Percentiles rank a stretch among this genome's conserved stretches.
Conservation (phyloP, 75 land plant genomes). For the Selaginella moellendorffii region DNA sequence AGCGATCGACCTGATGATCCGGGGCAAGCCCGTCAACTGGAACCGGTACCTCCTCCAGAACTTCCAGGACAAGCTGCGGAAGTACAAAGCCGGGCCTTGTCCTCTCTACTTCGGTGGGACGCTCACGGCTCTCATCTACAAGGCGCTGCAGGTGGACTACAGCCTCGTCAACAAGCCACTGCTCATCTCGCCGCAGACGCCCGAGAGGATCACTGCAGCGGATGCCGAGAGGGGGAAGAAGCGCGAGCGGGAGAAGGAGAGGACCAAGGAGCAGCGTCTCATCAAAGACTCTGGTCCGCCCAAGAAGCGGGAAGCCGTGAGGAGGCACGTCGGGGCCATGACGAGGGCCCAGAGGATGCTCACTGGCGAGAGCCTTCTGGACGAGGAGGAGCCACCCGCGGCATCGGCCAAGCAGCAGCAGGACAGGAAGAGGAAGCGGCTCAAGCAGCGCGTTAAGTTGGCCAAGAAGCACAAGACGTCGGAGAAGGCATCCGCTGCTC, state of each 20-base stretch:
- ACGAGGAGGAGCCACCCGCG: not conserved
- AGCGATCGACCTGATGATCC: not conserved
- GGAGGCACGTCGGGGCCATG: not conserved
- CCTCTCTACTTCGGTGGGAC: not conserved
- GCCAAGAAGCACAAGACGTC: not conserved
- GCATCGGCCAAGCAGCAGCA: not conserved
- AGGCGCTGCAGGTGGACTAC: not conserved
- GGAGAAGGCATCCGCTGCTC: not conserved
- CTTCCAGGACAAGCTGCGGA: not conserved
- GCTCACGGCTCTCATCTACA: not conserved
- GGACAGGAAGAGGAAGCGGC: not conserved
- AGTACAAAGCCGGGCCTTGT: not conserved
- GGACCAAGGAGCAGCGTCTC: not conserved
- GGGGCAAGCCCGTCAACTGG: not conserved
- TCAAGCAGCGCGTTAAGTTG: not conserved
- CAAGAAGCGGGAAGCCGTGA: not conserved
- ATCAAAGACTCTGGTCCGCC: not conserved
- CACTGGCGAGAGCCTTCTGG: not conserved
- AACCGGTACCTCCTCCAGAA: not conserved
- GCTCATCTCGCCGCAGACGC: not conserved
- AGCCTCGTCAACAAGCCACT: not conserved
- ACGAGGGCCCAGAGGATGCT: not conserved
- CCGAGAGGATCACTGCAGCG: not conserved
- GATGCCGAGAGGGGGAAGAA: not conserved
- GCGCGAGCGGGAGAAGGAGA: not conserved